Conservation (phyloP, 2,329 filamentous ascomycete genomes). For the Fusarium zealandicum region DNA sequence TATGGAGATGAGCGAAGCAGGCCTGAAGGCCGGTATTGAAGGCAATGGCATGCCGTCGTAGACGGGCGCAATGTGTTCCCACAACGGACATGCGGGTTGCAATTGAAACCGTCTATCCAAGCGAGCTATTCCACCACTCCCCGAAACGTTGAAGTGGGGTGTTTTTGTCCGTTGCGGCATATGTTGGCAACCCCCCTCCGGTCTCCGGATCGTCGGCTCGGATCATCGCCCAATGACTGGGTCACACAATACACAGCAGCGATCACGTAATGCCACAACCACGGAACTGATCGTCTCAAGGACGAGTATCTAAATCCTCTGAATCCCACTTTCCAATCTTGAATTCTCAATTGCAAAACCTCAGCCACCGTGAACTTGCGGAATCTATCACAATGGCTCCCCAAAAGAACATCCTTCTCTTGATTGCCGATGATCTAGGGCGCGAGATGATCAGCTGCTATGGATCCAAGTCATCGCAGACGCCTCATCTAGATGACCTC, state of each 20-base stretch:
- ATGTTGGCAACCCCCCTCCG: constrained; percentile 5
- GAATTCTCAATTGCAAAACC: neutral
- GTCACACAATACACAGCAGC: constrained; percentile 2
- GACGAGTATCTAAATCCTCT: neutral
- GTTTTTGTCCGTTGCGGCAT: constrained; percentile 5
- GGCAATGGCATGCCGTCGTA: constrained; percentile 45
- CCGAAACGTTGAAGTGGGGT: neutral
- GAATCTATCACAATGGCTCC: constrained; percentile 5
- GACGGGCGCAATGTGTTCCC: constrained; percentile 34
- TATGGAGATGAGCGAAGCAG: constrained; percentile 50
- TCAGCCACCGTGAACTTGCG: neutral
- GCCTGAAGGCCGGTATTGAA: constrained; percentile 47
- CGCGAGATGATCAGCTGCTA: constrained; percentile 20
- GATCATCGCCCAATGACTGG: constrained; percentile 26
- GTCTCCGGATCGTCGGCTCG: constrained; percentile 28
- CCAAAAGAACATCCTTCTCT: constrained; percentile 18
- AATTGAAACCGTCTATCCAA: neutral
- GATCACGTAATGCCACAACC: constrained; percentile 27
- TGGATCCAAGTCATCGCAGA: constrained; percentile 19
- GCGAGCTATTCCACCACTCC: neutral
- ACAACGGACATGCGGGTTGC: neutral
- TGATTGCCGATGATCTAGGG: constrained; percentile 13
- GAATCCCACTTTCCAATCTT: neutral
- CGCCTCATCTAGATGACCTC: constrained; percentile 17
- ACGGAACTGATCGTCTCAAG: neutral